Evolutionary conservation across 768 basidiomycete species (phyloP).

Genomic region (Chalciporus sphaerocephalus): DNA sequence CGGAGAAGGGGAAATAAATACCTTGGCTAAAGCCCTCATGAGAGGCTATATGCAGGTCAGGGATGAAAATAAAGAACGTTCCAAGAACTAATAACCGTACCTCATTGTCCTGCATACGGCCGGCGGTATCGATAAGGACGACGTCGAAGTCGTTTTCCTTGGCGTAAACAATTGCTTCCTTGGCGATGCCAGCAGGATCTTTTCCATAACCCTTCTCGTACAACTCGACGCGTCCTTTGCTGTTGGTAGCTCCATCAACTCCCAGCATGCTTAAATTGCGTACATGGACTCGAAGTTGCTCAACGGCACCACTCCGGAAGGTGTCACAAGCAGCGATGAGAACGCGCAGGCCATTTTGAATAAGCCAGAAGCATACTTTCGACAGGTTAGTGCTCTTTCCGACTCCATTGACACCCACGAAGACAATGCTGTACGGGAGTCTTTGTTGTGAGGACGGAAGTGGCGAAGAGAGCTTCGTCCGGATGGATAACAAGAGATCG

Average conservation of each 20-base stretch:
- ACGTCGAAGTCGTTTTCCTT: conserved; percentile 92
- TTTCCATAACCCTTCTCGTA: conserved; percentile 98
- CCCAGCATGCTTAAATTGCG: conserved; percentile 86
- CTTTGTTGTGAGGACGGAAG: conserved; percentile 72
- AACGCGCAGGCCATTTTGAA: conserved; percentile 90
- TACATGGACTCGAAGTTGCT: conserved; percentile 95
- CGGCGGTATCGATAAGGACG: conserved; percentile 96
- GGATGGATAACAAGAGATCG: conserved; percentile 90
- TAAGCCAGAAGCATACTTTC: conserved; percentile 98
- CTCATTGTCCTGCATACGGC: conserved; percentile 99
- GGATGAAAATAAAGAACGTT: conserved; percentile 4
- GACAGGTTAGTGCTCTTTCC: conserved; percentile 98
- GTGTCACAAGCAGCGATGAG: conserved; percentile 99
- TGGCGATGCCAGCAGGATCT: conserved; percentile 97
- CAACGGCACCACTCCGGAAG: conserved; percentile 96
- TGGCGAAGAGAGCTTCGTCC: conserved; percentile 76
- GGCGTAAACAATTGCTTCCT: conserved; percentile 86
- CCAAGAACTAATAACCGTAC: conserved; percentile 35
- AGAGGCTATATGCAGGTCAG: conserved; percentile 54
- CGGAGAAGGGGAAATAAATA: conserved; percentile 24
- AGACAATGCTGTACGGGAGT: conserved; percentile 87
- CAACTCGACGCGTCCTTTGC: conserved; percentile 80
- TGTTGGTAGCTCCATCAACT: conserved; percentile 61
- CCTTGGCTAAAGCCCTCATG: conserved; percentile 98
- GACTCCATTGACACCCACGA: conserved; percentile 98